phyloP scores from a whole-genome alignment of 345 rosid species.

The Toxicodendron radicans region DNA sequence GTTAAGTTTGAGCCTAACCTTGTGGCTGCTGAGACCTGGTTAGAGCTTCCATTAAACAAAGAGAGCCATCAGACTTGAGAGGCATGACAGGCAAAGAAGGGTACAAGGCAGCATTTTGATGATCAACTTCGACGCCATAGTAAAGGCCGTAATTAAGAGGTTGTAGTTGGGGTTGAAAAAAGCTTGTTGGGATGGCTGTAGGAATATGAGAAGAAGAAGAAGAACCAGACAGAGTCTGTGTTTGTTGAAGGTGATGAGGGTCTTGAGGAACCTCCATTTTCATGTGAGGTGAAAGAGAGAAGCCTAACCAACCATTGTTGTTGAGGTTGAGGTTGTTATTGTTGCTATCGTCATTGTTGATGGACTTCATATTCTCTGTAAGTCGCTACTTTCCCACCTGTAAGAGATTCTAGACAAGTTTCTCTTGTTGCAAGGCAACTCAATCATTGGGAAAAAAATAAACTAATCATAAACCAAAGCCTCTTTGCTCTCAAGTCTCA shows the following conservation, averaged over 20 bases:
- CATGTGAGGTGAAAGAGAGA: constrained; percentile 77
- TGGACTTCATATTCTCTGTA: constrained; percentile 55
- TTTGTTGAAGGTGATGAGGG: constrained; percentile 17
- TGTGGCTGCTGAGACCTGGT: constrained; percentile 66
- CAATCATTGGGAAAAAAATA: constrained; percentile 67
- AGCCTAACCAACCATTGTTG: constrained; percentile 62
- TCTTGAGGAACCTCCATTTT: constrained; percentile 54
- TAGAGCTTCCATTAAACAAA: constrained; percentile 85
- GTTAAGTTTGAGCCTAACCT: constrained; percentile 38
- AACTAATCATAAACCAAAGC: constrained; percentile 32
- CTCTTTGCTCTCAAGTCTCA: neutral
- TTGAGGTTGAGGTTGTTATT: constrained; percentile 28
- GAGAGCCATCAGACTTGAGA: constrained; percentile 92
- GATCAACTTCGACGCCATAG: constrained; percentile 42
- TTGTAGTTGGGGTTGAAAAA: constrained; percentile 33
- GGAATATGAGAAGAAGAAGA: constrained; percentile 30
- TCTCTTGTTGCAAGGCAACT: constrained; percentile 36
- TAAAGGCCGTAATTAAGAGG: constrained; percentile 46
- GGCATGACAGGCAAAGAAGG: constrained; percentile 80
- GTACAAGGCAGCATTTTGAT: constrained; percentile 37
- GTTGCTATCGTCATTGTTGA: constrained; percentile 46
- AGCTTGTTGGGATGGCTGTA: constrained; percentile 35
- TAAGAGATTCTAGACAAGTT: constrained; percentile 31
- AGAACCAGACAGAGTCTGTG: constrained; percentile 27
- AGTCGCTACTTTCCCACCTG: constrained; percentile 16